Percentiles rank a stretch among this genome's conserved stretches.
These are phyloP conservation scores for Phialemoniopsis sp. DNA, from an alignment of 2,329 filamentous ascomycete genomes.

Conservation along the genomic window DNA sequence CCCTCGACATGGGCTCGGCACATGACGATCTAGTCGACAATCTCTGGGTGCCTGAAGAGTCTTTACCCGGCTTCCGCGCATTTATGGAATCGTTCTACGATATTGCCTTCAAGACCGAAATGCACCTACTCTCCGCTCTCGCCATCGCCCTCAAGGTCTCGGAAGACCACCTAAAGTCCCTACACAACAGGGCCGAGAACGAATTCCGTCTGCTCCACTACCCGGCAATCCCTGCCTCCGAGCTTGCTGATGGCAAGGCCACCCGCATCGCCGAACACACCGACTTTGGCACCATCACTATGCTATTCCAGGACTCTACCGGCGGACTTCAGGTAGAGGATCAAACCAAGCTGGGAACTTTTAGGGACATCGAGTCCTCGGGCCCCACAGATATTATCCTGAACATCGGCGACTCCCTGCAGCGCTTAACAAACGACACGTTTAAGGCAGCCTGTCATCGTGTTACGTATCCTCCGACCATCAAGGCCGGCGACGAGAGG, in stretches of 20 bases:
- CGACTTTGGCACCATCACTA: slow-evolving; percentile 37
- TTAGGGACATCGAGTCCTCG: no score
- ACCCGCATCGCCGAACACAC: slow-evolving; percentile 22
- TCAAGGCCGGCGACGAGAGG: slow-evolving; percentile 11
- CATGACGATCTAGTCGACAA: slow-evolving; percentile 24
- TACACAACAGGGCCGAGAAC: slow-evolving; percentile 49
- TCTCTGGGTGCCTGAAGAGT: slow-evolving; percentile 30
- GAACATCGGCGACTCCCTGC: no score
- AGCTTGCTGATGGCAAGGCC: slow-evolving; percentile 18
- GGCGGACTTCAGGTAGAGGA: slow-evolving; percentile 40
- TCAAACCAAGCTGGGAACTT: slow-evolving; percentile 22
- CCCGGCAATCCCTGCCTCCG: slow-evolving; percentile 22
- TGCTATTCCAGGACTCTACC: slow-evolving; percentile 38
- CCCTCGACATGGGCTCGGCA: slow-evolving; percentile 29
- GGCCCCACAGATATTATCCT: no score
- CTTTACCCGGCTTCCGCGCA: slow-evolving; percentile 27
- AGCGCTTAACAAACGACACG: slow-evolving; percentile 8
- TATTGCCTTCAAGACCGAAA: slow-evolving; percentile 18
- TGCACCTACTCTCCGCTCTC: slow-evolving; percentile 21
- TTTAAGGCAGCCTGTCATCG: slow-evolving; percentile 27
- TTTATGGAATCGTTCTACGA: slow-evolving; percentile 25
- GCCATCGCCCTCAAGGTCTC: slow-evolving; percentile 25
- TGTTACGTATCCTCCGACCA: slow-evolving; percentile 20
- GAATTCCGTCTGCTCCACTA: slow-evolving; percentile 59
- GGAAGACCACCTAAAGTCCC: slow-evolving; percentile 16